Base-by-base conservation (phyloP, 306 rosid genomes). In the Ceratonia siliqua region DNA sequence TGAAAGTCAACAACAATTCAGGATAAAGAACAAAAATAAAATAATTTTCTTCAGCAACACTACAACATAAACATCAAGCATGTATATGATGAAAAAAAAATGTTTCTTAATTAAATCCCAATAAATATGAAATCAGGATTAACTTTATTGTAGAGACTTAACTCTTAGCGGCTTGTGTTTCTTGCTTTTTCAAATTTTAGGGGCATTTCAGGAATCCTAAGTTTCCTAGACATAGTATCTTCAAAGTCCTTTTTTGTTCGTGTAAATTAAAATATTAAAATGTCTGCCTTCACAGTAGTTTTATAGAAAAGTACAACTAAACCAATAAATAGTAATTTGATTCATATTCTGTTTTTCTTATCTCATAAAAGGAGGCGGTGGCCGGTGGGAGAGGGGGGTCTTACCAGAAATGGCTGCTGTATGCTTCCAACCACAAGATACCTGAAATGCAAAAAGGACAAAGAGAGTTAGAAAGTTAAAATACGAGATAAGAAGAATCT, bases 361-460 rank as follows among this genome's bases (percentile, higher is more conserved):
- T 38, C 41, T 42, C 38, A 48, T 46, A 28, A 75, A 33, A 42
- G 59, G 45, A 28, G 49, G n/a, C n/a, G n/a, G n/a, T n/a, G n/a
- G n/a, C n/a, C n/a, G n/a, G n/a, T n/a, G 38, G 25, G 27, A 0
- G 67, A 27, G 5, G 67, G 43, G 15, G 52, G 32, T 30, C 74
- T 41, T 81, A 91, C 97, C 96, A 79, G 97, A 85, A 73, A 94
- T 78, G 4, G 97, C 97, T 38, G 98, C 96, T 2, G 97, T 89
- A 68, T 94, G 98, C 83, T 94, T 94, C 97, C 98, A 94, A 82
- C 98, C 98, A 81, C 98, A 94, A 57, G 98, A 94, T 58, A 89
- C 87, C 93, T 89, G 83, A 80, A 62, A 78, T 57, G 21, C 61
- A 70, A 57, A 71, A 49, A 21, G 30, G 46, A 61, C 62, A 56